Evolutionary conservation across 768 basidiomycete species (phyloP), one percentile per base, ranked within the genome.

Genomic region (Lanmaoa rubissima): DNA sequence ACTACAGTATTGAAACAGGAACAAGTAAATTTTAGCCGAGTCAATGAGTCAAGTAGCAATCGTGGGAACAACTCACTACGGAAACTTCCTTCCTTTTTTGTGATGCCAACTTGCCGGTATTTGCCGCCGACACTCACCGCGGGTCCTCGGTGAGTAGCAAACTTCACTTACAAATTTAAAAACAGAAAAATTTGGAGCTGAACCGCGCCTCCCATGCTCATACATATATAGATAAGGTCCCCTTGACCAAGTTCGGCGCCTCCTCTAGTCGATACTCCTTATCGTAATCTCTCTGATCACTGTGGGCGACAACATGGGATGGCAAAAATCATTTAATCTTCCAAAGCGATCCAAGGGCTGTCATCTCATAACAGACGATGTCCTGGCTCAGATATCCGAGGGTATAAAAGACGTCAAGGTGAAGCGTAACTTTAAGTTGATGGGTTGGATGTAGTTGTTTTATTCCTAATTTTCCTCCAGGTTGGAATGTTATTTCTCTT

Each of bases 401-500:
- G 90, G 91, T 1, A 72, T 97, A 43, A 75, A 82, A 56, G 80
- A 79, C 38, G 81, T 89, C 26, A 77, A 90, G 78, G 90, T 83
- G 59, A 53, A 72, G 44, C 32, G n/a, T 4, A 26, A 41, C 34
- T 13, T 7, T 36, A 14, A 14, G 31, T 24, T 24, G 21, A 53
- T 41, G 6, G 4, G 14, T 28, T n/a, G 21, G 42, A 21, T 19
- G 40, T 40, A 51, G 28, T 24, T 24, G 21, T 24, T 24, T 24
- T 24, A 49, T 31, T 28, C 16, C 38, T 31, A 26, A 24, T 36
- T 43, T 41, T 19, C 19, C 35, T 53, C 11, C 53, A 94, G 87
- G 81, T 87, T 61, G 94, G 94, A 35, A 91, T 97, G 80, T 73
- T 95, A 49, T 92, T 88, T 71, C 82, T 97, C 36, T 93, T 93